phyloP scores from a whole-genome alignment of 2,329 filamentous ascomycete genomes.

The Seiridium unicorne region DNA sequence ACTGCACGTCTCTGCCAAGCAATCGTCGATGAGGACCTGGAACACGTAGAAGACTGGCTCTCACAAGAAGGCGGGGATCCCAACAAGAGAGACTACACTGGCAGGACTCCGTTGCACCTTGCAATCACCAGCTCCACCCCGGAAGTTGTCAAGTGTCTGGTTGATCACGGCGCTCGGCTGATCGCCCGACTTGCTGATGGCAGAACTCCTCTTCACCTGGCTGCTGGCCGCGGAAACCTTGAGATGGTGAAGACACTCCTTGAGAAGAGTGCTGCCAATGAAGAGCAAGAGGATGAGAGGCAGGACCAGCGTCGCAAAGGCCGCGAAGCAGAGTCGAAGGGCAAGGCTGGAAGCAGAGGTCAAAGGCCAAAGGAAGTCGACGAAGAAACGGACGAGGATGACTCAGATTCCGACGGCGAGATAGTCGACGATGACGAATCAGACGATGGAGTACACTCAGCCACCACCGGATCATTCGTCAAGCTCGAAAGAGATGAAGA shows the following conservation, averaged over 20 bases:
- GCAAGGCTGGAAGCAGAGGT: conserved; percentile 15
- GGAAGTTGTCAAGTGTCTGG: conserved; percentile 68
- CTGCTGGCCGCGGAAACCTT: conserved; percentile 65
- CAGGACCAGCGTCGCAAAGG: conserved; percentile 46
- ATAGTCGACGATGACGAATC: conserved; percentile 45
- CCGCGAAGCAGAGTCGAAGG: conserved; percentile 21
- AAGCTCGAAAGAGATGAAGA: conserved; percentile 56
- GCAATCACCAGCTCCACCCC: conserved; percentile 67
- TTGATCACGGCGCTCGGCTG: conserved; percentile 71
- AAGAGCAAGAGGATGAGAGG: conserved; percentile 63
- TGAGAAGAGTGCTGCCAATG: conserved; percentile 71
- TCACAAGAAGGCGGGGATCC: conserved; percentile 66
- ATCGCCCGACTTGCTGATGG: conserved; percentile 77
- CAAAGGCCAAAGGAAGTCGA: conserved; percentile 11
- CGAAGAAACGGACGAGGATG: conserved; percentile 30
- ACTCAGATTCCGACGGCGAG: conserved; percentile 42
- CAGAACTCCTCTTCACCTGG: conserved; percentile 78
- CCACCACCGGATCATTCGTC: conserved; percentile 72
- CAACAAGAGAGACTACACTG: conserved; percentile 75
- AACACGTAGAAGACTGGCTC: conserved; percentile 70
- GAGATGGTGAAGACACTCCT: conserved; percentile 73
- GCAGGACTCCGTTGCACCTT: conserved; percentile 75
- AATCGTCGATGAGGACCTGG: conserved; percentile 72
- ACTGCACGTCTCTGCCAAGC: conserved; percentile 76
- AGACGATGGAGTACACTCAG: conserved; percentile 49